Base-by-base conservation (phyloP, 495 filamentous ascomycete genomes). In the Choiromyces venosus region DNA sequence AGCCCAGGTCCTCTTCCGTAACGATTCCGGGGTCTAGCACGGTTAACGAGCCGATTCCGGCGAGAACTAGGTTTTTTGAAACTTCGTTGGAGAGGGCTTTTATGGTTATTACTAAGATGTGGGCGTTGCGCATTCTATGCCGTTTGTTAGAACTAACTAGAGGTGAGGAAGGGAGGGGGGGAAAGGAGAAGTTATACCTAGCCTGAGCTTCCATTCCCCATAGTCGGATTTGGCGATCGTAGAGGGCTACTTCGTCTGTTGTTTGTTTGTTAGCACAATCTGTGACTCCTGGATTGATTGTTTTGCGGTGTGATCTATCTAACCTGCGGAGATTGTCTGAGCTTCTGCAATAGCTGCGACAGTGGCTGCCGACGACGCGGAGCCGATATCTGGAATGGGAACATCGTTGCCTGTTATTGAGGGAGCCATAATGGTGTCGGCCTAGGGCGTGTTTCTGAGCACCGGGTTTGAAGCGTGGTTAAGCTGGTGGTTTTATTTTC, bases 141-240 rank as follows among this genome's bases (percentile, higher is more conserved):
- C 5, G 36, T n/a, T 71, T 78, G 61, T 65, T 37, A 37, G 38
- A 8, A 67, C 38, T 14, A 19, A 35, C 19, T 33, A 36, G n/a
- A 56, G 33, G 21, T 37, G 66, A 37, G 42, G 52, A 46, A 40
- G 37, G 38, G 38, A 46, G 65, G 35, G 61, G 6, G 67, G 7
- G 21, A 40, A 65, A 14, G 65, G 37, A 36, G 40, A 36, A 46
- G 25, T 52, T 84, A 81, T 80, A 91, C 89, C 88, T 88, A 76
- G 91, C 91, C 82, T 99, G 95, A 8, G 96, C 95, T 81, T 96
- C 88, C 72, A 98, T 91, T 68, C 95, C 95, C 95, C 95, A 99
- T 38, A 99, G 88, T n/a, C 95, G 92, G 79, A 98, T 97, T 82
- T 99, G 95, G 33, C 95, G 91, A 83, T 99, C 95, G 83, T 99